Evolutionary conservation across 2,329 filamentous ascomycete species (phyloP).

Genomic region (Hypoxylon sp.): DNA sequence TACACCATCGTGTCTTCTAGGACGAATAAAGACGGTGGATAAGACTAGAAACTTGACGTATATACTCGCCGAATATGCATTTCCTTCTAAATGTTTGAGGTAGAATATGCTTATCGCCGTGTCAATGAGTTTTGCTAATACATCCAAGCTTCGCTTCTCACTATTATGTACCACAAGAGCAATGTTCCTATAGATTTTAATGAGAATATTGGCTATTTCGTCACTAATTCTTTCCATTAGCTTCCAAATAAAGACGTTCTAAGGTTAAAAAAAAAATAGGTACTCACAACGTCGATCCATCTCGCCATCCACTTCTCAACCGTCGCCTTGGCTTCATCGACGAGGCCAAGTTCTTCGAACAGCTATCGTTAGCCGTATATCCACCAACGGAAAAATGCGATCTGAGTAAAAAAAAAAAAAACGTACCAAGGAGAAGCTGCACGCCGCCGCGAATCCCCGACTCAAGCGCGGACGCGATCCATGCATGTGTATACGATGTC

Average conservation of each 20-base stretch:
- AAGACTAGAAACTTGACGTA: constrained; percentile 4
- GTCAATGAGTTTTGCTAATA: background rate
- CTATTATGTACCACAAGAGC: background rate
- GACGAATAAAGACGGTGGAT: background rate
- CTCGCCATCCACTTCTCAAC: constrained; percentile 78
- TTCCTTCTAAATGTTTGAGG: background rate
- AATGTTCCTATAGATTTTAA: background rate
- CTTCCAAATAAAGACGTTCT: background rate
- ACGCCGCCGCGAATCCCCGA: constrained; percentile 76
- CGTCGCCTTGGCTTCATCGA: constrained; percentile 77
- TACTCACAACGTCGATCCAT: constrained; percentile 68
- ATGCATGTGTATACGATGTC: constrained; percentile 79
- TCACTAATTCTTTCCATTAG: constrained; percentile 13
- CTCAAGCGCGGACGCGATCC: constrained; percentile 78
- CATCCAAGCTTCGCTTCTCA: background rate
- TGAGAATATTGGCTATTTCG: background rate
- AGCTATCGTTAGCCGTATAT: constrained; percentile 14
- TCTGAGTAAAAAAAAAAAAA: too few species aligned
- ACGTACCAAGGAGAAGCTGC: constrained; percentile 71
- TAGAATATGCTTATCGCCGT: background rate
- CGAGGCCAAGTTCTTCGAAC: constrained; percentile 69
- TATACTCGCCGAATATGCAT: background rate
- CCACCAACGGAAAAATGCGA: background rate
- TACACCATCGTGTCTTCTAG: background rate
- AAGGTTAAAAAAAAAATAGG: background rate